A percentile compares a stretch with the other conserved stretches of the same genome.
These are phyloP conservation scores for Hyphopichia khmerensis DNA, from an alignment of 1,139 yeast species.

Conservation along the genomic window DNA sequence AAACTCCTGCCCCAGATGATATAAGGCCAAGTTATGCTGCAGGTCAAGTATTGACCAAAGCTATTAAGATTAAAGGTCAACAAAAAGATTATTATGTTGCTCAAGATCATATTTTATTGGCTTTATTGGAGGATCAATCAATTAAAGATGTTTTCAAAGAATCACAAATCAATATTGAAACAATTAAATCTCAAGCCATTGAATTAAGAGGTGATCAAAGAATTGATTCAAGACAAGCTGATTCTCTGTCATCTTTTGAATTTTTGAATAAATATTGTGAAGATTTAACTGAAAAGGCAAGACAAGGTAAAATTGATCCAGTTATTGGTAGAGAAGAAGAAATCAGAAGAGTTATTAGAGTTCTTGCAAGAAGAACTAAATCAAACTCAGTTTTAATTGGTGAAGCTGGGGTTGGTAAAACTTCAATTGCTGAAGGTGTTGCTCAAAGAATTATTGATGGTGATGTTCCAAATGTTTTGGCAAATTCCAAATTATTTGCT, in stretches of 20 bases:
- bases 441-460: conserved; percentile 96
- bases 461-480: conserved; percentile 88
- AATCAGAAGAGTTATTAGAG: conserved; percentile 90
- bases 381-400: conserved; percentile 96
- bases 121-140: conserved; percentile 75
- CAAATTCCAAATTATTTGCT: conserved; percentile 77
- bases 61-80: conserved; percentile 72
- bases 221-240: conserved; percentile 93
- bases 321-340: conserved; percentile 99
- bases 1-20: conserved; percentile 81
- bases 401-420: conserved; percentile 99
- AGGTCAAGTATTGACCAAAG: conserved; percentile 68
- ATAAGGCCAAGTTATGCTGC: conserved; percentile 67
- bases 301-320: conserved; percentile 94
- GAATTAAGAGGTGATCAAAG: conserved; percentile 87
- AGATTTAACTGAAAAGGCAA: conserved; percentile 89
- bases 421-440: conserved; percentile 96
- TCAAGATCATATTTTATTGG: conserved; percentile 88
- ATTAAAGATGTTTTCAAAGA: conserved; percentile 77
- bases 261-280: conserved; percentile 86
- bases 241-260: conserved; percentile 80
- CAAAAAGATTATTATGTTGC: conserved; percentile 93
- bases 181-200: conserved; percentile 76
- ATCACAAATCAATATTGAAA: conserved; percentile 63
- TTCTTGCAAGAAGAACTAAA: conserved; percentile 91